A percentile compares a stretch with the other conserved stretches of the same genome.
These are phyloP conservation scores for Hymenoscyphus albidus DNA, from an alignment of 2,329 filamentous ascomycete species.

Conservation along the genomic window DNA sequence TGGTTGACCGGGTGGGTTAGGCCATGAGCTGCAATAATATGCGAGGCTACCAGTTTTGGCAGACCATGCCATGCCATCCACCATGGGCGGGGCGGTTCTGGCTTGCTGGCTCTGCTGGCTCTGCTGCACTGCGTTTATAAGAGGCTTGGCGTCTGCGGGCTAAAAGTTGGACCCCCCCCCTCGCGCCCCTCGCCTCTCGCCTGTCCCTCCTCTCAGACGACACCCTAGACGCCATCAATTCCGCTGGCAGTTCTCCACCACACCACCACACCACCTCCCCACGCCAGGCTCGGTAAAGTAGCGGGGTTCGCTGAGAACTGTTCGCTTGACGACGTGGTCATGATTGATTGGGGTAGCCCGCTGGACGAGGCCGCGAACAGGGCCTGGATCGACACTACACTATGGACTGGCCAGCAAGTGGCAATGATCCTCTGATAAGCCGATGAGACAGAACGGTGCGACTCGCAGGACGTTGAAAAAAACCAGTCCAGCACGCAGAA, in stretches of 20 bases:
- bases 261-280: neutral
- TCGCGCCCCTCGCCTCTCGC: neutral
- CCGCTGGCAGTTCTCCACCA: conserved; percentile 1
- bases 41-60: neutral
- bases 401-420: neutral
- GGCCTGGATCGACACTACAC: conserved; percentile 22
- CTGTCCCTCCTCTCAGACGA: neutral
- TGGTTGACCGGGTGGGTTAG: neutral
- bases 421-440: conserved; percentile 20
- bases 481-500: conserved; percentile 12
- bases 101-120: conserved; percentile 12
- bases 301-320: conserved; percentile 15
- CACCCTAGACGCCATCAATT: conserved; percentile 19
- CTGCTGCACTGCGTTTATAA: conserved; percentile 25
- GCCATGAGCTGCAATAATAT: neutral
- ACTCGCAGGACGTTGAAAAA: neutral
- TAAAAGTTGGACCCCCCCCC: conserved; percentile 15
- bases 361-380: conserved; percentile 17
- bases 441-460: conserved; percentile 21
- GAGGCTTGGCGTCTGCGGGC: conserved; percentile 25
- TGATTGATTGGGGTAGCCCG: conserved; percentile 32
- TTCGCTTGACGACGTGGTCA: conserved; percentile 30
- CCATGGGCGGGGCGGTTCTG: neutral
- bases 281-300: conserved; percentile 11
- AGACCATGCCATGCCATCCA: neutral